Conservation (phyloP, 305 asterid genomes). For the Solanum hybrid region DNA sequence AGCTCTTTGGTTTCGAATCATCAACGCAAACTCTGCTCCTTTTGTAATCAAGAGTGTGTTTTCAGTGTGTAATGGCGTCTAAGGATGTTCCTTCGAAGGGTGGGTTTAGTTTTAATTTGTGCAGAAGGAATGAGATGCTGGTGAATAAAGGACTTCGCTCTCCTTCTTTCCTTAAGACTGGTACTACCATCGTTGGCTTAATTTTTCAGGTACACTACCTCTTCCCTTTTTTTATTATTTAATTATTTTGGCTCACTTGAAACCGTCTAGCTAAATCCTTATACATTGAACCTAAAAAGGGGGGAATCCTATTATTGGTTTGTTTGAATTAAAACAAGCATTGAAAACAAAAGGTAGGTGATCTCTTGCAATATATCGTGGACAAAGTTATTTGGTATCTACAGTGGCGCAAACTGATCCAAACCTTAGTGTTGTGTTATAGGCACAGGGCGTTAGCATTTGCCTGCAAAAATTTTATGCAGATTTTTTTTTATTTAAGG, state of each 20-base stretch:
- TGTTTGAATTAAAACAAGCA: background rate
- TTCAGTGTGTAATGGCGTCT: conserved; percentile 22
- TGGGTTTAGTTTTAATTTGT: conserved; percentile 74
- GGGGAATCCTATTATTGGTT: background rate
- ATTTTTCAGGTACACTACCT: conserved; percentile 44
- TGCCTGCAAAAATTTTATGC: background rate
- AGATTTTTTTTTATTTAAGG: background rate
- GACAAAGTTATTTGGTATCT: background rate
- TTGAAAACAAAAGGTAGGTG: background rate
- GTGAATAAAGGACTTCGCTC: conserved; percentile 51
- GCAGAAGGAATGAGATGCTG: conserved; percentile 78
- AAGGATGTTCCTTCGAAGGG: conserved; percentile 42
- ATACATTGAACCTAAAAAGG: background rate
- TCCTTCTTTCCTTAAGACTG: conserved; percentile 72
- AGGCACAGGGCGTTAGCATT: background rate
- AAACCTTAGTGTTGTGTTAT: background rate
- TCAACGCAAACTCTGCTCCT: background rate
- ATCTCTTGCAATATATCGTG: background rate
- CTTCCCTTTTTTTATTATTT: background rate
- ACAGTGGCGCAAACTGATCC: background rate
- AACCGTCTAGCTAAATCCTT: background rate
- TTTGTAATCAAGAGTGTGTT: background rate
- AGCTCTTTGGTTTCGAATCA: background rate
- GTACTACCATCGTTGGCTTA: conserved; percentile 85
- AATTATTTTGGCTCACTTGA: background rate